Base-by-base conservation (phyloP, 2,329 filamentous ascomycete species). In the Penicillium sp. region DNA sequence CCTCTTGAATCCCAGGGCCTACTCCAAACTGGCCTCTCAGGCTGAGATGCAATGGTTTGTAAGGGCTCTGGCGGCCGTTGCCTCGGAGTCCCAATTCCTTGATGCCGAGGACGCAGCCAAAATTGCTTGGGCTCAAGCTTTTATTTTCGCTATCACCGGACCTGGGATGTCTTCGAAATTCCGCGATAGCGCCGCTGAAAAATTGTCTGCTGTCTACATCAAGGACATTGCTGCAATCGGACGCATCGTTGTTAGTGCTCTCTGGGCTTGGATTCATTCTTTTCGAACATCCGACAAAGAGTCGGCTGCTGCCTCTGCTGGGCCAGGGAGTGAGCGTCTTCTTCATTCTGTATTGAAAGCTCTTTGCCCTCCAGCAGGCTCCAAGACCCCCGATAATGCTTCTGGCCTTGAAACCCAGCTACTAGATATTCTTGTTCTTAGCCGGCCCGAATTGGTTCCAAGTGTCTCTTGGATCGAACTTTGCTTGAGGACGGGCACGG, bases 401-500 rank as follows among this genome's bases (percentile, higher is more conserved):
- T 62, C 73, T 25, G 59, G 68, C 37, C 64, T 89, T 6, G 77
- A 85, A 50, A 63, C 68, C 15, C 87, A 95, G 59, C 79, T 94
- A 52, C 78, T 88, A 47, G 76, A 78, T 4, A 67, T 95, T 3
- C 69, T 95, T 12, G 80, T 95, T 12, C 71, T 98, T 16, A 83
- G 84, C 39, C 83, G 86, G 15, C 73, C 80, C 13, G 81, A 89
- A 42, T 68, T 98, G 23, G 76, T 96, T 41, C 82, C 87, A 0
- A 77, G 77, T 42, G 74, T 80, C 13, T 85, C 77, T 44, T 98
- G 93, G 93, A 96, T 98, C 55, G 82, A 92, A 28, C 68, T 88
- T 2, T 94, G 86, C 55, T 73, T 96, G 38, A 79, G 79, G 43
- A 82, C 84, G 48, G 82, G 82, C 9, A 70, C 87, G 9, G 92